These are phyloP conservation scores for Lachancea quebecensis DNA, from an alignment of 805 yeast genomes.

Conservation along the genomic window DNA sequence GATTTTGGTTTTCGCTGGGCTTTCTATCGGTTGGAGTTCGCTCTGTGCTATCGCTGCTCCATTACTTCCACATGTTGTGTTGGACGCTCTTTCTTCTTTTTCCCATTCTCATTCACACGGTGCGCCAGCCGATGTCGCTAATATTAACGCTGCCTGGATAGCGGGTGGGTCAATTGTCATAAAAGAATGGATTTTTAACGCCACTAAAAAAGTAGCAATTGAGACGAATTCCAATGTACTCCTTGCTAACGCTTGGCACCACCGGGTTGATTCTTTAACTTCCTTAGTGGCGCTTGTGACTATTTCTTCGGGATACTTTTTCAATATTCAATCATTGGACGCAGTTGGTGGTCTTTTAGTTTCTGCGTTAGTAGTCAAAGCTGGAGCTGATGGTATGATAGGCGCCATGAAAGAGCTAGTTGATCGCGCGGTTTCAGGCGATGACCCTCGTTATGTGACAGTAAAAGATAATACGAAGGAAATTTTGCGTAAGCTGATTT, in stretches of 20 bases:
- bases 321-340: constrained; percentile 78
- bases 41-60: constrained; percentile 61
- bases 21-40: constrained; percentile 85
- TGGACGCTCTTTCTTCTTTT: constrained; percentile 48
- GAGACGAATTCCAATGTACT: constrained; percentile 79
- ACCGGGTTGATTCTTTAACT: constrained; percentile 88
- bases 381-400: constrained; percentile 72
- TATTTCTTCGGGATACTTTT: constrained; percentile 75
- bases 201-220: constrained; percentile 74
- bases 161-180: constrained; percentile 83
- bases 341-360: constrained; percentile 89
- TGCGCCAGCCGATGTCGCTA: constrained; percentile 39
- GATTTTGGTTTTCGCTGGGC: constrained; percentile 77
- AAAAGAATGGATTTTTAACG: constrained; percentile 82
- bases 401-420: constrained; percentile 68
- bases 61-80: constrained; percentile 52
- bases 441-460: constrained; percentile 43
- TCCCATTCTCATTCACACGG: constrained; percentile 35
- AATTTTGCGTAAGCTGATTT: constrained; percentile 29
- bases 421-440: constrained; percentile 57
- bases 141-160: constrained; percentile 93
- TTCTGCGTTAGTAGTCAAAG: constrained; percentile 71
- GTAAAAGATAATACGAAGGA: constrained; percentile 37
- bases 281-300: constrained; percentile 86
- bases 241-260: constrained; percentile 98